Evolutionary conservation across 768 basidiomycete genomes (phyloP).

Genomic region (Amanita muscaria): DNA sequence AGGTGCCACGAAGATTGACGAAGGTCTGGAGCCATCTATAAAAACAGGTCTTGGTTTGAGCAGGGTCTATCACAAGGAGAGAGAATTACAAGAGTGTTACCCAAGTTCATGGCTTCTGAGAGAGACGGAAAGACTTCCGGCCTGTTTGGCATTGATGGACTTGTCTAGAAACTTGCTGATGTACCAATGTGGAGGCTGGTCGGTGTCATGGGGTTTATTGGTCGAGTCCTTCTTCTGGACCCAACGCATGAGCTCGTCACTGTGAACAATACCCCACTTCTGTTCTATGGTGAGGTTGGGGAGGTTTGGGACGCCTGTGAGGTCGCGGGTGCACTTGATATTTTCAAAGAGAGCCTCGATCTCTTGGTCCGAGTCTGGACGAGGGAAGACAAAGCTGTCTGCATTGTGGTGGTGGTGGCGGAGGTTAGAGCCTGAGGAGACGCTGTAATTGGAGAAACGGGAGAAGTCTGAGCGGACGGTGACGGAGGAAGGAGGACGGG

Average conservation of each 20-base stretch:
- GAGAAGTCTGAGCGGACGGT: too few relatives aligned
- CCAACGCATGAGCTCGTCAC: conserved; percentile 74
- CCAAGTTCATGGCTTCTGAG: conserved; percentile 73
- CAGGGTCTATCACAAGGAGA: conserved; percentile 14
- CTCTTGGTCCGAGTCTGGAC: conserved; percentile 68
- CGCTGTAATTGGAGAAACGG: conserved; percentile 36
- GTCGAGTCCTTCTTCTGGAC: conserved; percentile 44
- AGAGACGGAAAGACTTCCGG: conserved; percentile 65
- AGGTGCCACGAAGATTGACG: conserved; percentile 68
- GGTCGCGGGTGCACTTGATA: conserved; percentile 60
- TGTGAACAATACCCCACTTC: conserved; percentile 89
- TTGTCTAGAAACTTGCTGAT: conserved; percentile 84
- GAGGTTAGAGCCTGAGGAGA: conserved; percentile 43
- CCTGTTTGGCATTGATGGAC: conserved; percentile 76
- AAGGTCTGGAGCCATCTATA: conserved; percentile 76
- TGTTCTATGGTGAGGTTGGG: conserved; percentile 62
- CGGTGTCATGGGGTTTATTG: conserved; percentile 50
- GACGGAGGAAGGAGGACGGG: conserved; percentile 52
- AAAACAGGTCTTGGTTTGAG: conserved; percentile 6
- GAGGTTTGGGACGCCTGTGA: conserved; percentile 52
- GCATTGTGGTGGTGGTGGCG: conserved; percentile 35
- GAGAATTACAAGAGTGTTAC: conserved; percentile 27
- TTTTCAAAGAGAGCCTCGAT: conserved; percentile 77
- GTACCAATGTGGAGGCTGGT: conserved; percentile 83
- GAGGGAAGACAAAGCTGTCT: conserved; percentile 60